phyloP scores from a whole-genome alignment of 805 yeast species.

The Metschnikowia gelsemii region DNA sequence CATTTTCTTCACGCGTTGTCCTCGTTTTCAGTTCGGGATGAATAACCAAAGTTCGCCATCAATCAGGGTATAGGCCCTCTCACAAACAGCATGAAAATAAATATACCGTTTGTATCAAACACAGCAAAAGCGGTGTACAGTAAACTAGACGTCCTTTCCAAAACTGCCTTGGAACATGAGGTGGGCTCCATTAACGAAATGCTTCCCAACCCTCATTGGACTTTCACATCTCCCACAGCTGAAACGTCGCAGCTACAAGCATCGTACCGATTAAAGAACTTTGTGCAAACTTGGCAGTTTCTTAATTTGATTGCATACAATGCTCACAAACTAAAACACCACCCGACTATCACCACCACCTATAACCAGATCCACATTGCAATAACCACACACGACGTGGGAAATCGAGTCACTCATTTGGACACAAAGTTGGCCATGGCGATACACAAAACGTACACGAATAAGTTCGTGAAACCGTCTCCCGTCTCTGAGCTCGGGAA shows the following conservation, averaged over 20 bases:
- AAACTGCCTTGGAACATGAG: conserved; percentile 10
- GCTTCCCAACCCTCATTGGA: conserved; percentile 25
- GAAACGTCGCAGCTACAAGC: conserved; percentile 27
- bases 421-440: conserved; percentile 58
- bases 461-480: conserved; percentile 8
- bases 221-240: background rate
- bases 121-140: conserved; percentile 5
- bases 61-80: no score
- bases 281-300: conserved; percentile 67
- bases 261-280: conserved; percentile 46
- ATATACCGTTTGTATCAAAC: conserved; percentile 8
- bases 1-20: no score
- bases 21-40: no score
- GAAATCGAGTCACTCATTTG: conserved; percentile 46
- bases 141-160: conserved; percentile 11
- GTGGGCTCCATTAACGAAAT: conserved; percentile 54
- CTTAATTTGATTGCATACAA: conserved; percentile 56
- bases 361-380: conserved; percentile 57
- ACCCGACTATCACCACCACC: conserved; percentile 64
- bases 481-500: conserved; percentile 1
- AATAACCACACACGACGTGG: conserved; percentile 65
- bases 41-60: no score
- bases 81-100: conserved; percentile 8
- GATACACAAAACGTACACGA: conserved; percentile 22
- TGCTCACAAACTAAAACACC: conserved; percentile 62